Conservation (phyloP, 2,329 filamentous ascomycete genomes). For the Colletotrichum shisoi region DNA sequence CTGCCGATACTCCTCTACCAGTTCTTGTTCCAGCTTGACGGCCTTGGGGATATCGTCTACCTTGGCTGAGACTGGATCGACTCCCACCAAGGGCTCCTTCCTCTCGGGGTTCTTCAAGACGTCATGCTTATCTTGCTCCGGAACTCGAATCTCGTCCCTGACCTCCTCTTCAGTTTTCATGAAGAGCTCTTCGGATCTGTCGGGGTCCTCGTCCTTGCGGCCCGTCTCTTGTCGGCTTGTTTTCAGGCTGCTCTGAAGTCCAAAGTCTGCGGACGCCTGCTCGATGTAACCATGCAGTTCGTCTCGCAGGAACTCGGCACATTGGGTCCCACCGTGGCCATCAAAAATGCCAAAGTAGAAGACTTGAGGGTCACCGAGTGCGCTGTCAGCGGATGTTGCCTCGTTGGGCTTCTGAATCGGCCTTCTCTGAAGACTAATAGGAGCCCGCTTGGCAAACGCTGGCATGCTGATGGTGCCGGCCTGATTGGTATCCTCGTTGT, state of each 20-base stretch:
- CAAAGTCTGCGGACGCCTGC: constrained; percentile 77
- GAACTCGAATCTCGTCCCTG: constrained; percentile 50
- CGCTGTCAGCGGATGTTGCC: constrained; percentile 75
- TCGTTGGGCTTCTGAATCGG: constrained; percentile 61
- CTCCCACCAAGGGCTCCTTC: constrained; percentile 50
- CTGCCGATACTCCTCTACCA: constrained; percentile 80
- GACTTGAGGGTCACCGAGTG: constrained; percentile 89
- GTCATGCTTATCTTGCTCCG: constrained; percentile 45
- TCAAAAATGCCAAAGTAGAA: constrained; percentile 99
- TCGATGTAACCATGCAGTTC: constrained; percentile 90
- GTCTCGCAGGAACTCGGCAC: constrained; percentile 84
- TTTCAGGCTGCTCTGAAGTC: constrained; percentile 77
- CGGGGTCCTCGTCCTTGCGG: constrained; percentile 46
- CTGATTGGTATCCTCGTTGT: constrained; percentile 95
- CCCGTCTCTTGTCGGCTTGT: constrained; percentile 49
- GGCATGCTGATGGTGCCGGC: constrained; percentile 93
- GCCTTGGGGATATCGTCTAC: constrained; percentile 67
- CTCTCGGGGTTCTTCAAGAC: constrained; percentile 51
- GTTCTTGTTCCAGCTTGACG: constrained; percentile 70
- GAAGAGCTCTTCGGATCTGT: constrained; percentile 51
- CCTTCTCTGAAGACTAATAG: constrained; percentile 64
- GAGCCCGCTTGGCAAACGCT: constrained; percentile 85
- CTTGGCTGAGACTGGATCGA: constrained; percentile 57
- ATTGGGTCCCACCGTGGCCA: constrained; percentile 90
- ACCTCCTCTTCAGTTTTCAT: constrained; percentile 61